Evolutionary conservation across 2,329 filamentous ascomycete species (phyloP), one percentile per base, ranked within the genome.

Genomic region (Neopestalotiopsis clavispora): DNA sequence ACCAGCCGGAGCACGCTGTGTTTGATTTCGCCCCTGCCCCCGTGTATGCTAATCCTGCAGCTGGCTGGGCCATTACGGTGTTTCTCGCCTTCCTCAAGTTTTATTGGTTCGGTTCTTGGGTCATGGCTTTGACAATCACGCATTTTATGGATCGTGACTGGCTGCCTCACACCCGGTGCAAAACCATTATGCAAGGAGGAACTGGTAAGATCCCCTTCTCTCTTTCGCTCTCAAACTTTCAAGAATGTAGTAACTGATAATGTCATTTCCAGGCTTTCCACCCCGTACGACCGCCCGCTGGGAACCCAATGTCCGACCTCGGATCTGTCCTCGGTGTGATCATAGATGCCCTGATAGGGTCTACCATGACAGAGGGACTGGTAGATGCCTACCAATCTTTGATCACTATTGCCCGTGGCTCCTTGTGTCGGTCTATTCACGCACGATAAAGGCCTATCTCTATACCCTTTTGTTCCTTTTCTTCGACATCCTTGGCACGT

Each of bases 381-480:
- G 49, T 4, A 67, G 63, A 30, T 71, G 69, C 57, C 63, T 72
- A 14, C 71, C 72, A 3, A 38, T 73, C 0, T 72, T 71, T 56
- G 69, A 73, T 42, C 71, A 73, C 57, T 73, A 63, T 32, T 73
- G 72, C 42, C 13, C 28, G 1, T 72, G 64, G 58, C 23, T 71
- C 2, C 49, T 42, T 28, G 40, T 69, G 13, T 57, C 67, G 4
- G 70, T 73, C 34, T 73, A 72, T 66, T 69, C 72, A 28, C 69
- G 69, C 28, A 72, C 72, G 4, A 68, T 73, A 52, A 73, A 73
- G 69, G 57, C 69, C 34, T 73, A 73, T 65, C 63, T 68, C 23
- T 71, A 65, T 64, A 32, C 67, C 4, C 32, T 70, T 23, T 28
- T 72, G 30, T 71, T 72, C 67, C 66, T 72, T 10, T 3, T 10